Conservation (phyloP, 2,329 filamentous ascomycete species). For the Xylaria hypoxylon region DNA sequence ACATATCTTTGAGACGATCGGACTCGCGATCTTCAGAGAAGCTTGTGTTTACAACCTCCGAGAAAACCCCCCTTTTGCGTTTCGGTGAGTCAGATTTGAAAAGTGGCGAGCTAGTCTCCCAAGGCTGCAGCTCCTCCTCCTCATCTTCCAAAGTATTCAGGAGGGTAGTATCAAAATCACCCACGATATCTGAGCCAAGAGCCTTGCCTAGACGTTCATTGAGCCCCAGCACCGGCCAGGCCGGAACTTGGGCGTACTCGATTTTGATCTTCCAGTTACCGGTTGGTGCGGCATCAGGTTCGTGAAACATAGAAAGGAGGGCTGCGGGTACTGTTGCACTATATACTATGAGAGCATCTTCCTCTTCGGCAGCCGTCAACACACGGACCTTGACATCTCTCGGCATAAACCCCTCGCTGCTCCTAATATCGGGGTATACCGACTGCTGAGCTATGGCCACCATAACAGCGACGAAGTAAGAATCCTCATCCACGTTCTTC, state of each 20-base stretch:
- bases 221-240: slow-evolving; percentile 67
- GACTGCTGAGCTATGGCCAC: slow-evolving; percentile 68
- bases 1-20: not conserved
- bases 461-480: slow-evolving; percentile 64
- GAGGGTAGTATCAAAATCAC: slow-evolving; percentile 54
- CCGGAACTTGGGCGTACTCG: slow-evolving; percentile 60
- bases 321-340: slow-evolving; percentile 60
- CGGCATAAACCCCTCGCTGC: slow-evolving; percentile 42
- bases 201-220: slow-evolving; percentile 66
- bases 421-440: slow-evolving; percentile 56
- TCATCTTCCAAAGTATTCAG: slow-evolving; percentile 61
- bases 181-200: slow-evolving; percentile 63
- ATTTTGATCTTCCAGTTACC: slow-evolving; percentile 57
- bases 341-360: slow-evolving; percentile 65
- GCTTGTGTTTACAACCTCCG: slow-evolving; percentile 50
- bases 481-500: slow-evolving; percentile 62
- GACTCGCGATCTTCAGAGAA: slow-evolving; percentile 49
- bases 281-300: slow-evolving; percentile 57
- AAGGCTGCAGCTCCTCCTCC: not conserved
- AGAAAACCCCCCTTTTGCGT: slow-evolving; percentile 45
- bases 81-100: slow-evolving; percentile 40
- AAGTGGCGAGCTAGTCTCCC: no score
- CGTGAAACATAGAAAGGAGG: slow-evolving; percentile 63
- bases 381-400: slow-evolving; percentile 63
- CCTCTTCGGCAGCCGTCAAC: slow-evolving; percentile 61